A percentile compares a stretch with the other conserved stretches of the same genome.
Evolutionary conservation across 2,329 filamentous ascomycete species (phyloP).

Genomic region (Claviceps pazoutovae): DNA sequence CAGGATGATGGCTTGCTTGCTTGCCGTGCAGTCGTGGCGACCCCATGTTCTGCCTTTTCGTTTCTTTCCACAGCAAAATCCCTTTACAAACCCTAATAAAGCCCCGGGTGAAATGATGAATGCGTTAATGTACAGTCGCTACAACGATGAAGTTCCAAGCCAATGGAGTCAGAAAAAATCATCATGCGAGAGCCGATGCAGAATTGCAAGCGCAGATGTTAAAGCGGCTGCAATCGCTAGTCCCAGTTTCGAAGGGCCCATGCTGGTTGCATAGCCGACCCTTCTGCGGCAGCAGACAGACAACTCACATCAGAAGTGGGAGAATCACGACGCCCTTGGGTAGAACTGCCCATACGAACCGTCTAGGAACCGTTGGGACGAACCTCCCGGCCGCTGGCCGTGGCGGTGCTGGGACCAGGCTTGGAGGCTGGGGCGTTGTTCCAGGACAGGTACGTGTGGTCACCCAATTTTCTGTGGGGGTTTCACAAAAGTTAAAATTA

Average conservation of each 20-base stretch:
- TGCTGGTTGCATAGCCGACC: background rate
- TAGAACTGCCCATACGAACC: constrained; percentile 14
- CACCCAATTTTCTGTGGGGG: constrained; percentile 72
- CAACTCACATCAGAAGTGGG: background rate
- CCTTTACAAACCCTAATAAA: too few relatives aligned
- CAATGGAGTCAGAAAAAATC: too few relatives aligned
- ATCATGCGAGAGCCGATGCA: too few relatives aligned
- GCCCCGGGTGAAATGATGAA: too few relatives aligned
- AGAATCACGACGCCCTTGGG: background rate
- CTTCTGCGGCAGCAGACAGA: background rate
- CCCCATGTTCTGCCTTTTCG: too few relatives aligned
- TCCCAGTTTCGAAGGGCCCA: background rate
- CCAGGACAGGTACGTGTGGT: constrained; percentile 96
- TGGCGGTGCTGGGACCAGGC: constrained; percentile 27
- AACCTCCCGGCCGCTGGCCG: constrained; percentile 43
- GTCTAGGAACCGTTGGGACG: constrained; percentile 30
- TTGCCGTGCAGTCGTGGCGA: too few relatives aligned
- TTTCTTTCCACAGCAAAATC: too few relatives aligned
- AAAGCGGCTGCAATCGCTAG: background rate
- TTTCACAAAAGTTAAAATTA: too few relatives aligned
- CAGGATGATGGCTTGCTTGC: too few relatives aligned
- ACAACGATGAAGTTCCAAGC: too few relatives aligned
- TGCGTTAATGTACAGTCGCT: too few relatives aligned
- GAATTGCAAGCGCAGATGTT: too few relatives aligned
- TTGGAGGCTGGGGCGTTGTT: constrained; percentile 48